phyloP scores from a whole-genome alignment of 2,329 filamentous ascomycete species.

The Amauroascus verrucosus region DNA sequence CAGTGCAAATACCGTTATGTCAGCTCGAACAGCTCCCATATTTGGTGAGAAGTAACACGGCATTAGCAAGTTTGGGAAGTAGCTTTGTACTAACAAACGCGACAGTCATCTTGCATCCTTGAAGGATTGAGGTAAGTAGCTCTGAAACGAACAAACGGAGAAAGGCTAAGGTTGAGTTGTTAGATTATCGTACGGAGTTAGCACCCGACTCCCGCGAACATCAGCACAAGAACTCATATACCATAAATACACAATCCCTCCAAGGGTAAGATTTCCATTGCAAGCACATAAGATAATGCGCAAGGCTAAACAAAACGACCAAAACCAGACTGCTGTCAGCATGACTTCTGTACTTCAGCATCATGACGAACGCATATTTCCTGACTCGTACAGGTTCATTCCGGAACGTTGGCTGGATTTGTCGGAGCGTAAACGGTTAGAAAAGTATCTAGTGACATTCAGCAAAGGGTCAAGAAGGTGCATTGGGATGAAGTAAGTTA shows the following conservation, averaged over 20 bases:
- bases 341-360: conserved; percentile 20
- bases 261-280: conserved; percentile 14
- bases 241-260: conserved; percentile 16
- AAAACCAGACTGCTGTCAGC: conserved; percentile 17
- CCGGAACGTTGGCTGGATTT: conserved; percentile 21
- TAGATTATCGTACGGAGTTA: conserved; percentile 18
- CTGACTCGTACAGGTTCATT: conserved; percentile 17
- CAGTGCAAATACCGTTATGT: conserved; percentile 1
- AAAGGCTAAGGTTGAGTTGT: neutral
- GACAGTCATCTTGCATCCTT: conserved; percentile 17
- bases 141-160: no score
- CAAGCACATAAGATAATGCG: neutral
- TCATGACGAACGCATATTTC: conserved; percentile 20
- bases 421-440: conserved; percentile 15
- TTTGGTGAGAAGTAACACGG: conserved; percentile 8
- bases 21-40: conserved; percentile 15
- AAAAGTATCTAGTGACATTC: conserved; percentile 20
- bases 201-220: conserved; percentile 16
- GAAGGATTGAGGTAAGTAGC: conserved; percentile 16
- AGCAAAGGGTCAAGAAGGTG: conserved; percentile 18
- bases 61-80: neutral
- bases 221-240: conserved; percentile 14
- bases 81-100: neutral
- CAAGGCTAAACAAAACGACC: neutral
- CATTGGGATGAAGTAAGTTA: conserved; percentile 19